phyloP scores from a whole-genome alignment of 768 basidiomycete species.

The Rhodosporidiobolus sp. region DNA sequence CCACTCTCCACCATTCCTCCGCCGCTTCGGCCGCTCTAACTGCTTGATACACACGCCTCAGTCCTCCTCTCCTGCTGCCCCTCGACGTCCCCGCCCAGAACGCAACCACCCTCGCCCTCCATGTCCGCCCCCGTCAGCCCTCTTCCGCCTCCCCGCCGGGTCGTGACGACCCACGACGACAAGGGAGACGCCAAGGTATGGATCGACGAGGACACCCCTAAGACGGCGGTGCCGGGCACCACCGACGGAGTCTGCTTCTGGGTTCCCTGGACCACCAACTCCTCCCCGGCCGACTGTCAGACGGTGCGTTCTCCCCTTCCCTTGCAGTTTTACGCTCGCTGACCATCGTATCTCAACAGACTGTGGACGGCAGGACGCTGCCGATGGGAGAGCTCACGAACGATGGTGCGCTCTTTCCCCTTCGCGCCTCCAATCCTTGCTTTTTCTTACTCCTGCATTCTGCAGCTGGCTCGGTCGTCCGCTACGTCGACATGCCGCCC shows the following conservation, averaged over 20 bases:
- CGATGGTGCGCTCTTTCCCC: not conserved
- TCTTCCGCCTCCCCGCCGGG: not conserved
- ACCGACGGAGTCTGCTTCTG: not conserved
- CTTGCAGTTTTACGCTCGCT: too few species aligned
- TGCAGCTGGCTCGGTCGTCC: slow-evolving; percentile 5
- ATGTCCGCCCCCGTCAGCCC: not conserved
- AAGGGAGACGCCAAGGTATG: not conserved
- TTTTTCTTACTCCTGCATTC: not conserved
- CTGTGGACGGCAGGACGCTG: not conserved
- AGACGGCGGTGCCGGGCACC: not conserved
- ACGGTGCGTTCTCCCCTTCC: not conserved
- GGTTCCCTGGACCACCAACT: not conserved
- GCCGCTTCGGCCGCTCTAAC: too few species aligned
- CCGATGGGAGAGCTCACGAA: not conserved
- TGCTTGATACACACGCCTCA: too few species aligned
- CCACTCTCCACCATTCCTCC: not conserved
- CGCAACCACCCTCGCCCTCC: too few species aligned
- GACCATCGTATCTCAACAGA: not conserved
- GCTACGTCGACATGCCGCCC: slow-evolving; percentile 20
- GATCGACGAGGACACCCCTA: not conserved
- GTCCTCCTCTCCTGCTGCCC: too few species aligned
- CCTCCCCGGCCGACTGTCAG: not conserved
- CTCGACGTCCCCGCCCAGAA: too few species aligned
- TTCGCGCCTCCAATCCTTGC: not conserved
- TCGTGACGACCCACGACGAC: not conserved